Evolutionary conservation across 192 early-diverging fungal genomes (phyloP), one percentile per base, ranked within the genome.

Genomic region (Cladochytrium replicatum): DNA sequence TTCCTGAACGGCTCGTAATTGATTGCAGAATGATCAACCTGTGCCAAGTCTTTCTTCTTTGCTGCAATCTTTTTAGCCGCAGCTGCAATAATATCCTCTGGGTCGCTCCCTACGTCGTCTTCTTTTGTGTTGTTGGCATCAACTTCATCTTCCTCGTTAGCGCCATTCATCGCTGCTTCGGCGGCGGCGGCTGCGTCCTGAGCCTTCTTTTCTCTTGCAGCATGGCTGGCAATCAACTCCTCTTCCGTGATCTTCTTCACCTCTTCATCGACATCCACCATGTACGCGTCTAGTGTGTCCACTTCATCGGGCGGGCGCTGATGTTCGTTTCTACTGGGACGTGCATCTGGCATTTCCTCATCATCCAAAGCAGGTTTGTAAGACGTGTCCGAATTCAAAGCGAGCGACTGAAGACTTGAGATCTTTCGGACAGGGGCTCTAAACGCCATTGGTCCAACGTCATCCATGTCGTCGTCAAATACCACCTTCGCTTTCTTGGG

Each of bases 31-130:
- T 99, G 93, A 53, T 99, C 87, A 11, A 93, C 87, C 0, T 76
- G 62, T 0, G 84, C 75, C 26, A 97, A 61, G 41, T 99, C 93
- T 67, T 95, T 97, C 51, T 85, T 84, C 59, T 94, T 94, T 6
- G 84, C 70, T 24, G 80, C 64, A 13, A 73, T 43, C 40, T 64
- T 79, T 54, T 89, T 90, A 3, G 89, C 87, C 6, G 88, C 86
- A 19, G 57, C 55, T 38, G 61, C 65, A 21, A 75, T 43, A 29
- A 72, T 52, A 46, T 77, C 74, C 21, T 60, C 62, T 9, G 41
- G 43, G 19, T 61, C 57, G 30, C 52, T 51, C 30, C 58, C 55
- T 23, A 52, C 58, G 19, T 17, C 41, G 17, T 34, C 25, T 13
- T 38, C 51, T 15, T 46, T 28, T 1, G 22, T 32, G 6, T 2